phyloP scores from a whole-genome alignment of 2,329 filamentous ascomycete species.

The Colletotrichum tropicale region DNA sequence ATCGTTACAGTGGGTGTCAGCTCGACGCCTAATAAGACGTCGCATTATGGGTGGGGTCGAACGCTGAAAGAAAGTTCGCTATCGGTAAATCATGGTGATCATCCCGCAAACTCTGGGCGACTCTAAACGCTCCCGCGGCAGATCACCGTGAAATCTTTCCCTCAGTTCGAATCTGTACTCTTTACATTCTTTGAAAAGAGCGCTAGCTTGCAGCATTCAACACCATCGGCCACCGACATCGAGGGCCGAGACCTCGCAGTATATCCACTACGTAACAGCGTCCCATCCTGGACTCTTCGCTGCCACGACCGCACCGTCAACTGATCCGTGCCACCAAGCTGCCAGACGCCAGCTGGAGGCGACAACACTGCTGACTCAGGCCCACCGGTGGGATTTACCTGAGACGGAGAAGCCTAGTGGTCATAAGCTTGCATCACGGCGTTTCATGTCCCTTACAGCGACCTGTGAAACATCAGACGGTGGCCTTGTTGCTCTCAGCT shows the following conservation, averaged over 20 bases:
- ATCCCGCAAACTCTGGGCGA: not conserved
- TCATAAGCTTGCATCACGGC: not conserved
- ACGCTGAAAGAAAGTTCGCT: not conserved
- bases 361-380: not conserved
- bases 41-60: not conserved
- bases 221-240: fast-evolving
- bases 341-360: not conserved
- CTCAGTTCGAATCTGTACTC: no score
- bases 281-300: not conserved
- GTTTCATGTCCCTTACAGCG: not conserved
- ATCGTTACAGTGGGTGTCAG: not conserved
- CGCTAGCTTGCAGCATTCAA: not conserved
- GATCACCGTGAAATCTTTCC: not conserved
- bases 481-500: not conserved
- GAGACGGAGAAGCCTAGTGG: not conserved
- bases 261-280: not conserved
- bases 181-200: no score
- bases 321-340: not conserved
- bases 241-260: fast-evolving
- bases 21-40: not conserved
- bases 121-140: not conserved
- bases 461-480: not conserved
- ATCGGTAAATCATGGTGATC: not conserved
- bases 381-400: not conserved
- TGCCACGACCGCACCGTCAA: not conserved